These are phyloP conservation scores for Pseudonitzschia delicatissima DNA, from an alignment of 108 stramenopile genomes.

Conservation along the genomic window DNA sequence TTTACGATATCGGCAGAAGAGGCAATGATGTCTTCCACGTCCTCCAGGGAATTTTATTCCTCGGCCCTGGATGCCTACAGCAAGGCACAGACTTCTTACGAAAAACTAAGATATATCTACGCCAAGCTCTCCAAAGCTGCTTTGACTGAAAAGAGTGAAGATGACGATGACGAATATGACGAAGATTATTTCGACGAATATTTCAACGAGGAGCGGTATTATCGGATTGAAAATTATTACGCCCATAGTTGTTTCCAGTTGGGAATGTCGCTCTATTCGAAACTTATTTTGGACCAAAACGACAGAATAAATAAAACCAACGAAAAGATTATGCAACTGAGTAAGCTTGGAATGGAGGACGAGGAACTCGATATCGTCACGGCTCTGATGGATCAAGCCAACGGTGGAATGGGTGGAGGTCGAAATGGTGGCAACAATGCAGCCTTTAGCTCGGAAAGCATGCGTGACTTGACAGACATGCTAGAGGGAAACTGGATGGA, in stretches of 20 bases:
- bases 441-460: too few relatives aligned
- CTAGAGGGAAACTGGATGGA: too few relatives aligned
- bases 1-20: not conserved
- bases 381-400: not conserved
- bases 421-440: not conserved
- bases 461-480: not conserved
- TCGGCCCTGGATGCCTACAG: not conserved
- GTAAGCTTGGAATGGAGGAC: not conserved
- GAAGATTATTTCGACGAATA: not conserved
- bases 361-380: not conserved
- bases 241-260: conserved; percentile 13
- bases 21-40: not conserved
- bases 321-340: conserved; percentile 4
- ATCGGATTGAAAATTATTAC: conserved; percentile 5
- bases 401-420: not conserved
- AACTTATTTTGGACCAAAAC: not conserved
- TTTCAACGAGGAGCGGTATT: conserved; percentile 5
- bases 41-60: not conserved
- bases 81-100: not conserved
- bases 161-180: not conserved
- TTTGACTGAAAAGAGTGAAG: not conserved
- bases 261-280: conserved; percentile 10
- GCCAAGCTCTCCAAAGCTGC: not conserved
- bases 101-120: not conserved
- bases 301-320: not conserved